Base-by-base conservation (phyloP, 2,329 filamentous ascomycete genomes). In the Phaeomoniella chlamydospora region DNA sequence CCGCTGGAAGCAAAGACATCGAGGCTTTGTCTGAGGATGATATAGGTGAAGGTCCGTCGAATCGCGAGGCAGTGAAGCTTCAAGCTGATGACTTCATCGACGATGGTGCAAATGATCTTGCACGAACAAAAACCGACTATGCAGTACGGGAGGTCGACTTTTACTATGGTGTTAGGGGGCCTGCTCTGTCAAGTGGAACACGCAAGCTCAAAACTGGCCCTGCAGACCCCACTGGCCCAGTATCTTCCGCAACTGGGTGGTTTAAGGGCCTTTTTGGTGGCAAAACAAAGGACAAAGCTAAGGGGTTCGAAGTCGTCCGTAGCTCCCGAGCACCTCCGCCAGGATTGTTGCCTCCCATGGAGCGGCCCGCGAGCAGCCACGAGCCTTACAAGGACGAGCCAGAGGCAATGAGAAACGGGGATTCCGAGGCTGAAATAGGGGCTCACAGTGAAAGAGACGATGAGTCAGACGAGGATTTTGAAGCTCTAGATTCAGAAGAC, bases 291-390 rank as follows among this genome's bases (percentile, higher is more conserved):
- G 88, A 94, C 45, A 93, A 92, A 57, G 79, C 80, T 45, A 96
- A 96, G 57, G 90, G 90, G 0, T 98, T 98, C 46, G 90, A 96
- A 55, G 90, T 98, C 4, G 88, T 98, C 12, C 68, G 90, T 49
- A 94, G 87, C 53, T 74, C 85, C 5, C 74, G 87, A 37, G 86
- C 90, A 64, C 86, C 86, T 2, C 79, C 81, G 4, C 77, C 78
- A 39, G 80, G 85, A 65, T 70, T 68, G 43, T 52, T 59, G 60
- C 62, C 50, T 31, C 50, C 37, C 45, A 65, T 56, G 50, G 68
- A 58, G 17, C 60, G 68, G 6, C 22, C 22, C 6, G 6, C 22
- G 22, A n/a, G 18, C 69, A 74, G 39, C 29, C 67, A 79, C 39
- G 80, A 82, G 35, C 71, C 75, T 1, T 83, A 73, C 43, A 56